Evolutionary conservation across 83 land plant species (phyloP), one percentile per base, ranked within the genome.

Genomic region (Picea engelmannii): DNA sequence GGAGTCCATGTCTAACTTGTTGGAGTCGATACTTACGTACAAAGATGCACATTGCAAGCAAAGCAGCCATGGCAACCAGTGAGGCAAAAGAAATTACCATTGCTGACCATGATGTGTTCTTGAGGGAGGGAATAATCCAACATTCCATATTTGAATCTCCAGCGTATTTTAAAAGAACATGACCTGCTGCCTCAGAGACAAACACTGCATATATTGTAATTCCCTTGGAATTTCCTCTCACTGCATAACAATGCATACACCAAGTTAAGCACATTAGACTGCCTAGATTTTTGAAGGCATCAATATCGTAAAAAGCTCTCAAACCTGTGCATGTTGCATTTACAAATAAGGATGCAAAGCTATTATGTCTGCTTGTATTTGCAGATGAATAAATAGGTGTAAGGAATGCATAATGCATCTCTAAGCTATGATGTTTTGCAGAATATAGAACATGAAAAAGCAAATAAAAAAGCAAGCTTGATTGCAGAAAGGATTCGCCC

Each of bases 171-270:
- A 81, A 85, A 58, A 93, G 82, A 4, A 85, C 77, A 5, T 87
- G 89, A 40, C 95, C 95, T 59, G 90, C 90, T 27, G 77, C 78
- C 79, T 89, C 79, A 55, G 95, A 89, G 63, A 91, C 87, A 86
- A 93, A 93, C 6, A 91, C 92, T 18, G 95, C 93, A 65, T 88
- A 88, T 66, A 93, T 87, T 15, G 31, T 5, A 61, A 91, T 77
- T 10, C 85, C 92, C 5, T 76, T 13, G 21, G 87, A 79, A 24
- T 84, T 77, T 16, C 92, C 91, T n/a, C 79, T 71, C 95, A 93
- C 92, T 93, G 85, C 1, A 35, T 27, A 27, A 27, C 31, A 73
- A 73, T 21, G 66, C 11, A 21, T 6, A 47, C 20, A 38, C 31
- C 31, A 27, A 65, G 25, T 38, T 25, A 6, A 44, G 27, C 78